A percentile compares a stretch with the other conserved stretches of the same genome.
Evolutionary conservation across 257 asterid species (phyloP).

Genomic region (Parsonsia alboflavescens): DNA sequence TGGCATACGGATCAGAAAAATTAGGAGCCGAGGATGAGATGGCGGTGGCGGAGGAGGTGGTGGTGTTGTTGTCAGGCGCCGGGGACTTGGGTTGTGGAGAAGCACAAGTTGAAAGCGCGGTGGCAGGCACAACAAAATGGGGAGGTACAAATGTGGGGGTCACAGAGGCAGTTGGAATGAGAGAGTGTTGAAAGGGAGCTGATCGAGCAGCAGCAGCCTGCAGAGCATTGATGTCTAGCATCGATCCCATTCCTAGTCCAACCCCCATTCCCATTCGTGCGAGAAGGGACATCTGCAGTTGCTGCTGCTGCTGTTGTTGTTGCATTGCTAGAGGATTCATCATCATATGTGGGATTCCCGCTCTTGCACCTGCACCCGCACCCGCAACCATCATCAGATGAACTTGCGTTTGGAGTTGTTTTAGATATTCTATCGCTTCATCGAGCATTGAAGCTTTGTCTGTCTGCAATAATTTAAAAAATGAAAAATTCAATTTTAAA

Average conservation of each 20-base stretch:
- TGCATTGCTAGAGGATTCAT: conserved; percentile 56
- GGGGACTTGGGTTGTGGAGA: conserved; percentile 20
- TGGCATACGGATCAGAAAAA: conserved; percentile 32
- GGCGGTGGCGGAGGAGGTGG: neutral
- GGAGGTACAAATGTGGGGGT: conserved; percentile 33
- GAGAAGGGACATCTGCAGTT: conserved; percentile 54
- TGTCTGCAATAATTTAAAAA: conserved; percentile 35
- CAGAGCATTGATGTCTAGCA: conserved; percentile 37
- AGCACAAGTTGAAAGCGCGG: conserved; percentile 6
- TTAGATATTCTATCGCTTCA: conserved; percentile 60
- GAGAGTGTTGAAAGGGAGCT: conserved; percentile 20
- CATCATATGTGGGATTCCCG: conserved; percentile 36
- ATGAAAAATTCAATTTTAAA: too few species aligned
- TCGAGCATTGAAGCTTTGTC: conserved; percentile 83
- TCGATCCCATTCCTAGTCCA: conserved; percentile 31
- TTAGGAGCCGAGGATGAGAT: conserved; percentile 14
- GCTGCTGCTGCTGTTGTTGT: conserved; percentile 64
- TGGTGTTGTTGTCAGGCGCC: conserved; percentile 1
- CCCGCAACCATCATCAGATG: conserved; percentile 32
- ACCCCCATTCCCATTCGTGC: conserved; percentile 54
- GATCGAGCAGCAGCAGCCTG: conserved; percentile 15
- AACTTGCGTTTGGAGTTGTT: conserved; percentile 64
- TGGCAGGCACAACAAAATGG: conserved; percentile 28
- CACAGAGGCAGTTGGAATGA: conserved; percentile 22
- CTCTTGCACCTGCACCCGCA: conserved; percentile 28